Evolutionary conservation across 2,329 filamentous ascomycete species (phyloP).

Genomic region (Stemphylium vesicarium): DNA sequence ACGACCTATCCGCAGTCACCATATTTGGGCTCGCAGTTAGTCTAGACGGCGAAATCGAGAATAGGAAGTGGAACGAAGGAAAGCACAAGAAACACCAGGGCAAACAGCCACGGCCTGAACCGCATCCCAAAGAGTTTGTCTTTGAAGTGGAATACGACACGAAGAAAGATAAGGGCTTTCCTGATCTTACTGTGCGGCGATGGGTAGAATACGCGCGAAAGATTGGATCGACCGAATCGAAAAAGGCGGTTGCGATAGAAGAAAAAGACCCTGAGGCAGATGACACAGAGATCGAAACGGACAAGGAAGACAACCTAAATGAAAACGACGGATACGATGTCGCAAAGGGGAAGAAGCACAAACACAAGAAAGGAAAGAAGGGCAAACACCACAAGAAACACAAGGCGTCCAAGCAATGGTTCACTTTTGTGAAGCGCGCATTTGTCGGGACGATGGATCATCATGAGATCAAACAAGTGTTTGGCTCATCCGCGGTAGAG

Average conservation of each 20-base stretch:
- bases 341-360: conserved; percentile 52
- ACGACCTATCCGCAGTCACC: conserved; percentile 16
- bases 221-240: conserved; percentile 65
- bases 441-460: conserved; percentile 76
- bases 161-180: conserved; percentile 74
- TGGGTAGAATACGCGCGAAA: conserved; percentile 79
- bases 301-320: conserved; percentile 3
- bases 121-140: conserved; percentile 68
- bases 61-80: conserved; percentile 66
- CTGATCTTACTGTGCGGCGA: conserved; percentile 84
- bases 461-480: conserved; percentile 64
- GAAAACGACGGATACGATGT: conserved; percentile 28
- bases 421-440: conserved; percentile 76
- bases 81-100: conserved; percentile 66
- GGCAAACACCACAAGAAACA: conserved; percentile 54
- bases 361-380: conserved; percentile 61
- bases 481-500: conserved; percentile 3
- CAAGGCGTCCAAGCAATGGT: conserved; percentile 70
- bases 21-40: conserved; percentile 40
- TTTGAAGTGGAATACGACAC: conserved; percentile 90
- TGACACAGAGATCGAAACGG: neutral
- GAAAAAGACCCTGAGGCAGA: conserved; percentile 25
- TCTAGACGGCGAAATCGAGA: conserved; percentile 32
- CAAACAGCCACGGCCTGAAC: conserved; percentile 56
- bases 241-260: conserved; percentile 13